Base-by-base conservation (phyloP, 768 basidiomycete species). In the Podaxis carcinomalis region DNA sequence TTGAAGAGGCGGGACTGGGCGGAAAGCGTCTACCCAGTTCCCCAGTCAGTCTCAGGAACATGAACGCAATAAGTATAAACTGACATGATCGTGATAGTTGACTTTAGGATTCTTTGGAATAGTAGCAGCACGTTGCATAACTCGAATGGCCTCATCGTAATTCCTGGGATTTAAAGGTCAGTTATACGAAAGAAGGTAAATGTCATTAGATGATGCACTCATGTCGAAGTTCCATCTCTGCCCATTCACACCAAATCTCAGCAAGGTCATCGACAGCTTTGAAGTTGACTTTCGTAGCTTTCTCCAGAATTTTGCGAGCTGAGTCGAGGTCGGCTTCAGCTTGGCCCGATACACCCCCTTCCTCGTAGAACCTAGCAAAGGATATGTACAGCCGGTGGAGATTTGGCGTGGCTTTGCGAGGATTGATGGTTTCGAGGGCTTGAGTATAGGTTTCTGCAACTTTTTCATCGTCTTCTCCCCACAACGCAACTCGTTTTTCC, bases 241-340 rank as follows among this genome's bases (percentile, higher is more conserved):
- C 87, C 96, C 97, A 98, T 75, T 98, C 97, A 68, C 95, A 98
- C 97, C 97, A 99, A 13, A 98, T 84, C 72, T 98, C 97, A 0
- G 97, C 97, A 23, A 99, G 81, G 68, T 99, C 97, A 70, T 99
- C 96, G 9, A 99, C 95, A n/a, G 85, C 81, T 74, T 89, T 93
- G 80, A 95, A 98, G 69, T 90, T 91, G 44, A 97, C 87, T 67
- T 91, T 92, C 3, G 90, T 90, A 4, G 86, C 96, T 73, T 93
- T 96, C 70, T 98, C 95, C 37, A 98, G 76, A 28, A 98, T 90
- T 76, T 95, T 95, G 44, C 95, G 86, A 3, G 96, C 92, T 65
- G 85, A 91, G 51, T 86, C 86, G 1, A 98, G 74, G 68, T 98
- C 93, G 2, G 82, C 71, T 68, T 96, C 94, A 13, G 90, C 92